Evolutionary conservation across 2,329 filamentous ascomycete species (phyloP), one percentile per base, ranked within the genome.

Genomic region (Xylaria sp.): DNA sequence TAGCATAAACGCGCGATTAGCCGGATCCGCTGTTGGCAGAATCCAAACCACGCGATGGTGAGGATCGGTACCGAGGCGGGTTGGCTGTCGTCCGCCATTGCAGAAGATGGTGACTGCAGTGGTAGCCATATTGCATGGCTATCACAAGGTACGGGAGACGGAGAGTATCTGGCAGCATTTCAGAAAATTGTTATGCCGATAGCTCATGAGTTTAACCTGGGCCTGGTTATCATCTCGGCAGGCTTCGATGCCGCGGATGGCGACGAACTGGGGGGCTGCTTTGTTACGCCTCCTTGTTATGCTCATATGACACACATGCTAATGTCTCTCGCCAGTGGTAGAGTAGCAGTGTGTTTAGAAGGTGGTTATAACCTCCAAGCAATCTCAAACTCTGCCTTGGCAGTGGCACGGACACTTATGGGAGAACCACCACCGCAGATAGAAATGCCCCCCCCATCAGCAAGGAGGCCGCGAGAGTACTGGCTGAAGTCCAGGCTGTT

Each of bases 291-390:
- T 0, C 80, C 88, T 4, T 96, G 95, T 74, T 99, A 98, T 74
- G 92, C 94, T 14, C 94, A 99, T 74, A 98, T 99, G 95, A 98
- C 95, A 15, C 93, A 97, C 74, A 97, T 98, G 94, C 86, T 99
- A 50, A 98, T 97, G 94, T 93, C 92, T 2, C 83, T 99, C 19
- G 94, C 95, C 0, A 84, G 89, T 46, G 95, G 95, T 28, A 97
- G 94, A 73, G 84, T 99, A 14, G 91, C 92, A 2, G 94, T 97
- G 8, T 97, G 94, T 73, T 83, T 99, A 2, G 95, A 99, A 79
- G 95, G 95, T 21, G 95, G 95, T 8, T 99, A 99, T 78, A 98
- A 98, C 71, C 86, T 99, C 23, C 83, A 88, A 50, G 95, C 95
- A 0, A 99, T 99, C 61, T 96, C 95, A 0, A 89, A 91, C 60